Percentiles rank a stretch among this genome's conserved stretches.
Conservation (phyloP, 768 basidiomycete genomes). For the Pholiota conissans region DNA sequence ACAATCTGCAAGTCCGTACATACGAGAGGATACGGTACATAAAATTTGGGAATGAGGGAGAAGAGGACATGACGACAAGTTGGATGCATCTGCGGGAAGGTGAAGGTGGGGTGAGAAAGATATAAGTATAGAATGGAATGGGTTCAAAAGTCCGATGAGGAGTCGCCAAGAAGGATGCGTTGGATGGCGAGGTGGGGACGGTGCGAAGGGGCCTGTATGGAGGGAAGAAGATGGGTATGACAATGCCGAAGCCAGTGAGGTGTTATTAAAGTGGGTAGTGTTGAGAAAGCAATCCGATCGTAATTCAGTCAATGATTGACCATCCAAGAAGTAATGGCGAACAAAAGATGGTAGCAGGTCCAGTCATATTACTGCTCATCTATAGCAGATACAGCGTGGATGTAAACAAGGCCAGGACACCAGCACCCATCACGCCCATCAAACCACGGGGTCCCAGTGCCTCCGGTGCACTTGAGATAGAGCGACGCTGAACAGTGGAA, state of each 20-base stretch:
- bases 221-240: background rate
- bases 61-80: slow-evolving; percentile 3
- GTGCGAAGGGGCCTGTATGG: background rate
- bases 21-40: slow-evolving; percentile 8
- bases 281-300: slow-evolving; percentile 2
- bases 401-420: slow-evolving; percentile 28
- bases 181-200: background rate
- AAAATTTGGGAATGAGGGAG: background rate
- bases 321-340: slow-evolving; percentile 1
- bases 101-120: slow-evolving; percentile 1
- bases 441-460: slow-evolving; percentile 22
- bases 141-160: slow-evolving; percentile 5
- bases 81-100: slow-evolving; percentile 1
- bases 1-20: slow-evolving; percentile 3
- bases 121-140: slow-evolving; percentile 11
- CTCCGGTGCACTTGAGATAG: slow-evolving; percentile 24
- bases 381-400: slow-evolving; percentile 32
- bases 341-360: background rate
- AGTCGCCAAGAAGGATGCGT: background rate
- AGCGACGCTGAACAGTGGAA: slow-evolving; percentile 17
- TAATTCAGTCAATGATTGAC: background rate
- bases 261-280: background rate
- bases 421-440: slow-evolving; percentile 26
- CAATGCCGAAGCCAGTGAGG: background rate
- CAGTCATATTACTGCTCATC: slow-evolving; percentile 9